Percentiles rank a stretch among this genome's conserved stretches.
Conservation (phyloP, 2,329 filamentous ascomycete species). For the Alternaria sp. region DNA sequence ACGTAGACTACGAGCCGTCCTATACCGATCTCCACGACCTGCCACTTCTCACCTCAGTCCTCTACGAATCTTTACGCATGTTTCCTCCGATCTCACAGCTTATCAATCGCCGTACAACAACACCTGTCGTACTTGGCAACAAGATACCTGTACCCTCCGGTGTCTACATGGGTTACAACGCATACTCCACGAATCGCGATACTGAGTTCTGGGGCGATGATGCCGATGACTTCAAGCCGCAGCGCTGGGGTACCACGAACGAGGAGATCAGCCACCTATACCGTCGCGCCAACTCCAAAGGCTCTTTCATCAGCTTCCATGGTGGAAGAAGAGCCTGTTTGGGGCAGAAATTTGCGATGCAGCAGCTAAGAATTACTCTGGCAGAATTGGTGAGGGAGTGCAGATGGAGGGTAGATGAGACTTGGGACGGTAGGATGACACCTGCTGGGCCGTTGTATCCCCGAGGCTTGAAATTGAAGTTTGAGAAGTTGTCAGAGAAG, state of each 20-base stretch:
- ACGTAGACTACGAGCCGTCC: slow-evolving; percentile 26
- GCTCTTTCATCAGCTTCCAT: slow-evolving; percentile 56
- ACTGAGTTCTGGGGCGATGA: slow-evolving; percentile 38
- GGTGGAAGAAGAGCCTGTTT: slow-evolving; percentile 54
- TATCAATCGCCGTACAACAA: slow-evolving; percentile 56
- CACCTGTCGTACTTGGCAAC: slow-evolving; percentile 35
- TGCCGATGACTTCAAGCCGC: slow-evolving; percentile 51
- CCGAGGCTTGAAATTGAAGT: slow-evolving; percentile 30
- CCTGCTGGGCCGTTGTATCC: slow-evolving; percentile 35
- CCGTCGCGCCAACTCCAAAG: slow-evolving; percentile 49
- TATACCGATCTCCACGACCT: slow-evolving; percentile 38
- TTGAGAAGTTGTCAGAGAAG: slow-evolving; percentile 15
- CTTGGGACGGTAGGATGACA: slow-evolving; percentile 42
- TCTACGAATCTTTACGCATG: slow-evolving; percentile 60
- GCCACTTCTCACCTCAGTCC: slow-evolving; percentile 55
- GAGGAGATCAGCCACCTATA: slow-evolving; percentile 50
- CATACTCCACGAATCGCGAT: slow-evolving; percentile 39
- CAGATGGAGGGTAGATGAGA: slow-evolving; percentile 36
- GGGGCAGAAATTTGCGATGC: slow-evolving; percentile 54
- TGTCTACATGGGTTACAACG: slow-evolving; percentile 41
- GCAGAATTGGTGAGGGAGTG: slow-evolving; percentile 36
- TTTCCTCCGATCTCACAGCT: slow-evolving; percentile 61
- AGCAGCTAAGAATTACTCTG: slow-evolving; percentile 40
- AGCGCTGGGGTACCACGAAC: slow-evolving; percentile 51
- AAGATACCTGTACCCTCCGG: slow-evolving; percentile 31